Conservation (phyloP, 2,329 filamentous ascomycete species). For the Hymenoscyphus repandus region DNA sequence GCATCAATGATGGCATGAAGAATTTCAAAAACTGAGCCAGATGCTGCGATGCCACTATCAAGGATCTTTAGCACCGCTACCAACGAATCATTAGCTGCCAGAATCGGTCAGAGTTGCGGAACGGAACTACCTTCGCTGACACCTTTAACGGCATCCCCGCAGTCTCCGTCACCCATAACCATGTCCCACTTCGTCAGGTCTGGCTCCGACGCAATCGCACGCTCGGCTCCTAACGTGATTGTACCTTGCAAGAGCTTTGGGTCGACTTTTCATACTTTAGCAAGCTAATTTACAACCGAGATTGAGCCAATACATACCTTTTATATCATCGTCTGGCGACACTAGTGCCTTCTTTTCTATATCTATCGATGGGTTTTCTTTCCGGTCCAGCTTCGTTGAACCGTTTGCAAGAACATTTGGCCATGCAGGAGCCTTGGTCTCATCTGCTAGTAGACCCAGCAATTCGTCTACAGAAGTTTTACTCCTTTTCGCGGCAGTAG, state of each 20-base stretch:
- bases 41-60: constrained; percentile 26
- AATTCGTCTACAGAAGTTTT: constrained; percentile 32
- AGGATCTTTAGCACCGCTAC: constrained; percentile 29
- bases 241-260: constrained; percentile 25
- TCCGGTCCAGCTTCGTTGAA: constrained; percentile 15
- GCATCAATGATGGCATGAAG: constrained; percentile 28
- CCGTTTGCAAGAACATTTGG: constrained; percentile 25
- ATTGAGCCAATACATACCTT: constrained; percentile 6
- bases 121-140: constrained; percentile 17
- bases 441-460: constrained; percentile 42
- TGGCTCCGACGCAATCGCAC: constrained; percentile 39
- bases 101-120: no score
- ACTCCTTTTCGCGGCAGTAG: constrained; percentile 28
- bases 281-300: constrained; percentile 3
- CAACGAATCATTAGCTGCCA: not conserved
- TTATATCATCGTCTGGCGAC: constrained; percentile 18
- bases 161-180: constrained; percentile 32
- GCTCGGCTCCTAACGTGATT: constrained; percentile 29
- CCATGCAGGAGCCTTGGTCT: constrained; percentile 40
- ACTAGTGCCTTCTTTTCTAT: constrained; percentile 17
- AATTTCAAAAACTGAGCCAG: constrained; percentile 31
- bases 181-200: constrained; percentile 48
- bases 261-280: constrained; percentile 21
- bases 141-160: constrained; percentile 31
- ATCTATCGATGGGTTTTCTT: constrained; percentile 11